A percentile compares a stretch with the other conserved stretches of the same genome.
phyloP scores from a whole-genome alignment of 495 filamentous ascomycete species.

The Talaromyces liani region DNA sequence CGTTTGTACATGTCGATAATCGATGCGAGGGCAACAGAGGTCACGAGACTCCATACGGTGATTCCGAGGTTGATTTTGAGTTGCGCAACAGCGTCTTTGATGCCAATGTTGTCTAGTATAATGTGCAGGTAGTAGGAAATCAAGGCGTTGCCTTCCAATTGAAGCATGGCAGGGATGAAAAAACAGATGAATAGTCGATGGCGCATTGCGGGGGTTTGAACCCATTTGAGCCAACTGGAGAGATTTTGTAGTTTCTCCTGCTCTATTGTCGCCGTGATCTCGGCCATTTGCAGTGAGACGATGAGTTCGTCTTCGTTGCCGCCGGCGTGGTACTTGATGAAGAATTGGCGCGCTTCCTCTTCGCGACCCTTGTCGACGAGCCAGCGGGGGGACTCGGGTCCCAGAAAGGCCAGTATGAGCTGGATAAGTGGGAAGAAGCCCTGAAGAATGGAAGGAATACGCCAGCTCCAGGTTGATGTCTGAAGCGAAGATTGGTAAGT shows the following conservation, averaged over 20 bases:
- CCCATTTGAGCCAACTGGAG: not conserved
- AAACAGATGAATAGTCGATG: not conserved
- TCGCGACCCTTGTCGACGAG: not conserved
- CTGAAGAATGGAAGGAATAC: not conserved
- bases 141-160: not conserved
- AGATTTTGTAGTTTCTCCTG: not conserved
- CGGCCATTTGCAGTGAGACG: not conserved
- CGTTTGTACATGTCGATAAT: not conserved
- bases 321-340: not conserved
- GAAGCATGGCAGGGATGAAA: not conserved
- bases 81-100: not conserved
- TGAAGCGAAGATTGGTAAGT: not conserved
- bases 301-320: not conserved
- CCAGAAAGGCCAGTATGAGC: not conserved
- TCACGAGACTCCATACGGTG: not conserved
- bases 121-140: not conserved
- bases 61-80: not conserved
- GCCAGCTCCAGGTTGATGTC: not conserved
- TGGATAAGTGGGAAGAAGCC: not conserved
- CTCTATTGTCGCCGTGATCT: not conserved
- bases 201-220: not conserved
- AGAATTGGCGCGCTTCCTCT: not conserved
- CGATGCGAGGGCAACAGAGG: not conserved
- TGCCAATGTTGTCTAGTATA: not conserved
- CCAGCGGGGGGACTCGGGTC: not conserved